Evolutionary conservation across 306 rosid species (phyloP), one percentile per base, ranked within the genome.

Genomic region (Cucurbita pepo): DNA sequence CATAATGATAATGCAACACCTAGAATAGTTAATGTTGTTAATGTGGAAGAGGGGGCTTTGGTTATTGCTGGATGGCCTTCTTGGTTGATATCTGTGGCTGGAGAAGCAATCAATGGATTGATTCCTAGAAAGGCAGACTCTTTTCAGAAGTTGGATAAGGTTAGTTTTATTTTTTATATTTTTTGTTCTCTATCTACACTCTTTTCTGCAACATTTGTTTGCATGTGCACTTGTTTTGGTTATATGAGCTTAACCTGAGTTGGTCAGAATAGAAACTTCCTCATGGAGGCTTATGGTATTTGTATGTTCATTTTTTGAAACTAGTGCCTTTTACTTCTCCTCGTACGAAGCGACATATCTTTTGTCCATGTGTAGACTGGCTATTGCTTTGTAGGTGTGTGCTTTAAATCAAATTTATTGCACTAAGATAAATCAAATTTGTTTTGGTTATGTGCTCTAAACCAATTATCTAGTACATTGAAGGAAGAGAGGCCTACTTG

Each of bases 61-160:
- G 86, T 89, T 81, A 69, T 89, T 72, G 95, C 89, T 64, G 96
- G 95, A 1, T 92, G 97, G 97, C 97, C 96, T 81, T 88, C 97
- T 63, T 89, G 97, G 97, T 79, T 92, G 52, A 77, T 90, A 65
- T 66, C 86, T 16, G 96, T 91, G 71, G 96, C 96, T 1, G 92
- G 90, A 3, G 97, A 91, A 82, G 97, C 96, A 45, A 82, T 89
- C 77, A 78, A 76, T 48, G 96, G 97, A 18, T 92, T 96, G 97
- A 69, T 92, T 55, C 97, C 97, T 53, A 88, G 90, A 70, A 85
- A 81, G 82, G 85, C 96, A 0, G 96, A 89, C 44, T 86, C 96
- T 13, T 92, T 91, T 71, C 85, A 88, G 84, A 89, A 82, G 83
- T 76, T 91, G 70, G 92, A 91, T 48, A 91, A 91, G 94, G 97